phyloP scores from a whole-genome alignment of 2,329 filamentous ascomycete species.

The Diaporthe sp. region DNA sequence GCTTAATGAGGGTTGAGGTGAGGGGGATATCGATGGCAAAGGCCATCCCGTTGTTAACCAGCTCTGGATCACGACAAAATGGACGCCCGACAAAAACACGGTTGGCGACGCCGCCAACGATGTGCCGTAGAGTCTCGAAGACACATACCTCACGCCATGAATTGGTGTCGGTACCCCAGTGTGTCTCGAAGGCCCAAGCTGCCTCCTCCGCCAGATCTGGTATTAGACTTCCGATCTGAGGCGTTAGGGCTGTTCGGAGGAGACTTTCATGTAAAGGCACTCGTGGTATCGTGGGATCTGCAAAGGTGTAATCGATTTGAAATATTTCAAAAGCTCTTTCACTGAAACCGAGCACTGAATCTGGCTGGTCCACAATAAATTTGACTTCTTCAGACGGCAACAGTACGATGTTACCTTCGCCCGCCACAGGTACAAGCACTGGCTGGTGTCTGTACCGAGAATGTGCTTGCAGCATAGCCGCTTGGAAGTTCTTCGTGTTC shows the following conservation, averaged over 20 bases:
- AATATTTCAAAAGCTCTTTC: conserved; percentile 38
- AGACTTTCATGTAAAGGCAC: conserved; percentile 44
- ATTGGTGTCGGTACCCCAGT: conserved; percentile 44
- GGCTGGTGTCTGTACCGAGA: conserved; percentile 42
- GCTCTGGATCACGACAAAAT: conserved; percentile 40
- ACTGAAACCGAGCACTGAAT: conserved; percentile 45
- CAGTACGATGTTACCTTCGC: conserved; percentile 43
- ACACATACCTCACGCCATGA: conserved; percentile 9
- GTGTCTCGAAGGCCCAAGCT: conserved; percentile 42
- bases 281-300: conserved; percentile 39
- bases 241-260: conserved; percentile 46
- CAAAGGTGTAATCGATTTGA: conserved; percentile 45
- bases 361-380: conserved; percentile 48
- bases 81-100: conserved; percentile 42
- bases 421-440: conserved; percentile 45
- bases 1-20: neutral
- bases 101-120: conserved; percentile 5
- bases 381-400: conserved; percentile 46
- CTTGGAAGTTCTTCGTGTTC: conserved; percentile 47
- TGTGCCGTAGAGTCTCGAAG: neutral
- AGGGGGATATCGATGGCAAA: conserved; percentile 38
- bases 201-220: conserved; percentile 48
- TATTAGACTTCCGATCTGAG: conserved; percentile 48
- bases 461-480: conserved; percentile 43
- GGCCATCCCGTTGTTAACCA: conserved; percentile 41